Base-by-base conservation (phyloP, 495 filamentous ascomycete genomes). In the Penicillium pancosmium region DNA sequence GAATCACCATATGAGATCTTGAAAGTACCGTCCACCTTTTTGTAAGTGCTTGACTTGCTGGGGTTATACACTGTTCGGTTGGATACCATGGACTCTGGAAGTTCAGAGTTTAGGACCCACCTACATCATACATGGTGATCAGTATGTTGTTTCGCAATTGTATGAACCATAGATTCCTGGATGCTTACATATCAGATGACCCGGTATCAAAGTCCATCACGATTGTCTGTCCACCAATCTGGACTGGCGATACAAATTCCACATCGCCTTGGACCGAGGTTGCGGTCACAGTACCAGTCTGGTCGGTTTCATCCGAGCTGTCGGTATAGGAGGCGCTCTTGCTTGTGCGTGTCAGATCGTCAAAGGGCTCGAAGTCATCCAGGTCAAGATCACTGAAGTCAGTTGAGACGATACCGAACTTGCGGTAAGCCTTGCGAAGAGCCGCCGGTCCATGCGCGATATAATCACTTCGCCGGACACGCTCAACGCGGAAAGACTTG, bases 191-290 rank as follows among this genome's bases (percentile, higher is more conserved):
- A 70, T 94, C 91, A 15, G 91, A 83, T 5, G 88, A 92, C 53
- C 91, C 91, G 16, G 90, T 90, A 70, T 96, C 91, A 69, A 96
- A 91, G 64, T 92, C 84, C 68, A 96, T 77, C 60, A 86, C 84
- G 55, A 94, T 59, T 6, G 77, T 83, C 69, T 93, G 89, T 2
- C 86, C 88, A 44, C 91, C 91, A 65, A 96, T 84, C 6, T 66
- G 78, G 34, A 92, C 86, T 0, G 87, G 85, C 15, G 86, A 83
- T 13, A 93, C 77, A 63, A 91, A 96, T 53, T 91, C 85, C 19
- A 82, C 77, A 54, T 88, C 88, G 49, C 83, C 80, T 46, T 77
- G 62, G 44, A 86, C 85, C 4, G 88, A 87, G 12, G 77, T 82
- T 8, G 87, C 85, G 23, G 78, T 68, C 19, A 91, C 88, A 21